Evolutionary conservation across 352 stramenopile species (phyloP).

Genomic region (Phytophthora idaei): DNA sequence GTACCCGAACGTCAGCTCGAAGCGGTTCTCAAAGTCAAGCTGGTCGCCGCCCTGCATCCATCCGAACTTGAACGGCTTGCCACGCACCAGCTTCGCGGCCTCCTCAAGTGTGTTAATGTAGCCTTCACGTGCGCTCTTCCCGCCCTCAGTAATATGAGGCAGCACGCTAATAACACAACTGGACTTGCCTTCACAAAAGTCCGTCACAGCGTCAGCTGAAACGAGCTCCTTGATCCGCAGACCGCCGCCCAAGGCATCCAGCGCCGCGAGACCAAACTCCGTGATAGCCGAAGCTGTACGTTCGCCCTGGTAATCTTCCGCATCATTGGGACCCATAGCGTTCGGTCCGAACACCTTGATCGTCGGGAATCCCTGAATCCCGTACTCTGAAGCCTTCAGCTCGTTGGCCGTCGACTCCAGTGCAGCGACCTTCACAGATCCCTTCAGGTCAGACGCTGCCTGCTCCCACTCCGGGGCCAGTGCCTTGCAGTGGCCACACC

Average conservation of each 20-base stretch:
- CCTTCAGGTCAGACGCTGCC: slow-evolving; percentile 86
- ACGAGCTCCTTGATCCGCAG: slow-evolving; percentile 85
- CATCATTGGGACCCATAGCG: slow-evolving; percentile 57
- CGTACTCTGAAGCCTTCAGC: slow-evolving; percentile 84
- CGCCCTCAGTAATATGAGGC: slow-evolving; percentile 89
- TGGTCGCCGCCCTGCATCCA: slow-evolving; percentile 93
- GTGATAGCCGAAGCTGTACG: slow-evolving; percentile 87
- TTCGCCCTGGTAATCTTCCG: slow-evolving; percentile 88
- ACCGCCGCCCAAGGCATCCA: slow-evolving; percentile 75
- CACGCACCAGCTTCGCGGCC: slow-evolving; percentile 84
- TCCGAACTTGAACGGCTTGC: slow-evolving; percentile 91
- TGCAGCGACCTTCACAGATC: slow-evolving; percentile 90
- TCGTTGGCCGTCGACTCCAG: slow-evolving; percentile 94
- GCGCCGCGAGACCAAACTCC: slow-evolving; percentile 68
- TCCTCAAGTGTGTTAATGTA: slow-evolving; percentile 87
- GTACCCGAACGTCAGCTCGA: slow-evolving; percentile 92
- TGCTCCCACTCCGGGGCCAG: slow-evolving; percentile 93
- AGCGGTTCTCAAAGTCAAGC: slow-evolving; percentile 77
- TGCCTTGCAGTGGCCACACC: slow-evolving; percentile 93
- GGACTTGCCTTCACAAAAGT: slow-evolving; percentile 87
- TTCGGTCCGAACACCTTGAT: slow-evolving; percentile 94
- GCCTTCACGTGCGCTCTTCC: slow-evolving; percentile 80
- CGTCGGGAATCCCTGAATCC: slow-evolving; percentile 94
- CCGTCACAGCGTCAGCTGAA: slow-evolving; percentile 62
- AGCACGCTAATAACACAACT: slow-evolving; percentile 92